Percentiles rank a stretch among this genome's conserved stretches.
Conservation (phyloP, 2,329 filamentous ascomycete species). For the Alternaria postmessia region DNA sequence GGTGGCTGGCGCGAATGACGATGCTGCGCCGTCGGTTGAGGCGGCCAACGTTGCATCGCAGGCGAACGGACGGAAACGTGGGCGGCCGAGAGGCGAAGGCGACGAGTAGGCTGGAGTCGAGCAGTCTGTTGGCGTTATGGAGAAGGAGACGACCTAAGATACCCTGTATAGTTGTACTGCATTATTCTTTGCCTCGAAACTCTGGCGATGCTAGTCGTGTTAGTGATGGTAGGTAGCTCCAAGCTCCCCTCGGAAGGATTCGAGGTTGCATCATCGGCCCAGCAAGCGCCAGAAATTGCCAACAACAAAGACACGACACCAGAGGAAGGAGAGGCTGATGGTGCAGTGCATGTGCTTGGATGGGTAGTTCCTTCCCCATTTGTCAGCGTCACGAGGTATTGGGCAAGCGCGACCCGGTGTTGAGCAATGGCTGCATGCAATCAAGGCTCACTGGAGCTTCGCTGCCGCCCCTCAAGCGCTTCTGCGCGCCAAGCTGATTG, state of each 20-base stretch:
- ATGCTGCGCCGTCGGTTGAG: constrained; percentile 13
- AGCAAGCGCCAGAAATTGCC: not conserved
- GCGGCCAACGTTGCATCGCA: constrained; percentile 15
- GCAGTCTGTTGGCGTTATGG: not conserved
- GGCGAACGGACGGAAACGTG: constrained; percentile 25
- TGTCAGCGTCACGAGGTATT: constrained; percentile 13
- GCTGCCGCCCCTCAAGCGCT: constrained; percentile 9
- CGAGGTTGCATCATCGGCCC: constrained; percentile 19
- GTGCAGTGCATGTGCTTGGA: not conserved
- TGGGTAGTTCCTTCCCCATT: not conserved
- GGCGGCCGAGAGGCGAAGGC: constrained; percentile 20
- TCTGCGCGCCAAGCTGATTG: constrained; percentile 24
- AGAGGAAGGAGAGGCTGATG: not conserved
- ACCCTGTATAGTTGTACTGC: not conserved
- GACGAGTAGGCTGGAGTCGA: constrained; percentile 9
- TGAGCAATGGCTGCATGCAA: constrained; percentile 15
- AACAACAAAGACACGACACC: not conserved
- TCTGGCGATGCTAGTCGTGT: not conserved
- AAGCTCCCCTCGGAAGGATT: constrained; percentile 8
- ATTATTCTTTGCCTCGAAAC: not conserved
- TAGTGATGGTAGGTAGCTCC: not conserved
- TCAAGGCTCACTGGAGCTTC: constrained; percentile 8
- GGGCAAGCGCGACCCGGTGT: constrained; percentile 4
- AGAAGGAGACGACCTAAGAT: not conserved
- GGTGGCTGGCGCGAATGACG: constrained; percentile 29